phyloP scores from a whole-genome alignment of 2,329 filamentous ascomycete genomes.

The Arthrobotrys iridis region DNA sequence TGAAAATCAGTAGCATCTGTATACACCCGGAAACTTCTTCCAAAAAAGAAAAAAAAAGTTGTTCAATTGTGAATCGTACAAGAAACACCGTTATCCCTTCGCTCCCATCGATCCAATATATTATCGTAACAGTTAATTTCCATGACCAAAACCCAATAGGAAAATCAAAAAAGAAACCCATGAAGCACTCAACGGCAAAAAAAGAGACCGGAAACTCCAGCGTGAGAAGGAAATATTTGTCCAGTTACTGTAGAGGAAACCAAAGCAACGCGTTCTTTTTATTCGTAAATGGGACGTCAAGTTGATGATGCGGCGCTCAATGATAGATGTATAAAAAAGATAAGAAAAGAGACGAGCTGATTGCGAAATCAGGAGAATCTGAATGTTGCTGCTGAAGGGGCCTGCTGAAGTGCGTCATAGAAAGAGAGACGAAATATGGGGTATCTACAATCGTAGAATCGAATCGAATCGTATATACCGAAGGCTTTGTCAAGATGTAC shows the following conservation, averaged over 20 bases:
- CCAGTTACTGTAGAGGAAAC: not conserved
- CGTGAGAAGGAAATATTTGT: not conserved
- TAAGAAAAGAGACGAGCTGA: too few relatives aligned
- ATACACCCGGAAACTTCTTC: not conserved
- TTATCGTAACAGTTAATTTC: too few relatives aligned
- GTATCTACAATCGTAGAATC: not conserved
- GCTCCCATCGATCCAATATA: too few relatives aligned
- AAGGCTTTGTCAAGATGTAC: not conserved
- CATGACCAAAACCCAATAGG: not conserved
- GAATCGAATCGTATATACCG: slow-evolving; percentile 1
- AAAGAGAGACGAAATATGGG: too few relatives aligned
- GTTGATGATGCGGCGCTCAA: too few relatives aligned
- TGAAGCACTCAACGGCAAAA: not conserved
- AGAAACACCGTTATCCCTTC: not conserved
- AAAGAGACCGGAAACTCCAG: not conserved
- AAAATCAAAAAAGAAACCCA: not conserved
- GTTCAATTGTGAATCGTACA: not conserved
- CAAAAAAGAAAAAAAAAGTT: not conserved
- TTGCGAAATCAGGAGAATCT: too few relatives aligned
- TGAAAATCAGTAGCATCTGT: not conserved
- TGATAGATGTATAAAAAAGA: too few relatives aligned
- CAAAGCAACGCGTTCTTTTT: not conserved
- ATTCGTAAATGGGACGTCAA: not conserved
- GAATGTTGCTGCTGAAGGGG: not conserved
- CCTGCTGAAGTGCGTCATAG: too few relatives aligned